phyloP scores from a whole-genome alignment of 306 rosid genomes.

The Sicyos edulis region DNA sequence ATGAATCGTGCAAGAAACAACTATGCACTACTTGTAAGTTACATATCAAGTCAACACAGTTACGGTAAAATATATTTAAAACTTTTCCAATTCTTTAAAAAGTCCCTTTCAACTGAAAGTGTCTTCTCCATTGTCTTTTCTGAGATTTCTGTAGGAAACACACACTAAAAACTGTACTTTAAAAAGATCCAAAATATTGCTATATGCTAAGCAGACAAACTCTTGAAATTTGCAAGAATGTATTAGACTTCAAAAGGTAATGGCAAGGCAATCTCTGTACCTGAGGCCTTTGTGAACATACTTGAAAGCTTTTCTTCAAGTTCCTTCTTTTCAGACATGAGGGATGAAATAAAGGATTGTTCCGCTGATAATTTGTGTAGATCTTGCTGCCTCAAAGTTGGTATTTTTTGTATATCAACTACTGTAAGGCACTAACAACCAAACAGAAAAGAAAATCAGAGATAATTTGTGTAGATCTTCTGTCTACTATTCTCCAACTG shows the following conservation, averaged over 20 bases:
- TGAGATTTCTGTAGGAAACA: conserved; percentile 39
- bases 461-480: no score
- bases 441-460: no score
- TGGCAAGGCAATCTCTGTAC: no score
- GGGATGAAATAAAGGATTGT: conserved; percentile 29
- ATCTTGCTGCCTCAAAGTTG: no score
- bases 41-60: background rate
- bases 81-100: background rate
- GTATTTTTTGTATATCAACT: no score
- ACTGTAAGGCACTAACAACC: no score
- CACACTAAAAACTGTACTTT: background rate
- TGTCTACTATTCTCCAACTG: no score
- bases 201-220: background rate
- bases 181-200: background rate
- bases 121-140: conserved; percentile 41
- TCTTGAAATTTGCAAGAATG: conserved; percentile 4
- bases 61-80: background rate
- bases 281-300: conserved; percentile 46
- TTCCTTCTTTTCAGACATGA: conserved; percentile 60
- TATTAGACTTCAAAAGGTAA: background rate
- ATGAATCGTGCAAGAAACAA: background rate
- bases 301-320: conserved; percentile 55
- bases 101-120: conserved; percentile 57
- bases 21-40: background rate
- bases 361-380: no score